Percentiles rank a stretch among this genome's conserved stretches.
Conservation (phyloP, 257 asterid species). For the Fraxinus quadrangulata region DNA sequence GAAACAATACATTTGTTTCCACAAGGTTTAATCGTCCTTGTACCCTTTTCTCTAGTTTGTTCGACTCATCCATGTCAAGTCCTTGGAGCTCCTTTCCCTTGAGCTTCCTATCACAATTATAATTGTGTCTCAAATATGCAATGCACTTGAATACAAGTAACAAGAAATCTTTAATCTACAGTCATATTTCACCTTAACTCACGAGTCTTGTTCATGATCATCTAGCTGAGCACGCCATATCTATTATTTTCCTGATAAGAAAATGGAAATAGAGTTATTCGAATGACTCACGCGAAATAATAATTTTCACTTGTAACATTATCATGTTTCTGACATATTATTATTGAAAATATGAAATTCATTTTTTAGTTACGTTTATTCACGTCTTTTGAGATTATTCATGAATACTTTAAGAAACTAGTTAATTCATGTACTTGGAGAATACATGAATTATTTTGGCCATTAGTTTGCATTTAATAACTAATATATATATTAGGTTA, state of each 20-base stretch:
- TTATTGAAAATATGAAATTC: too few species aligned
- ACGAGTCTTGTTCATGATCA: conserved; percentile 38
- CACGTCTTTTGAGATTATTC: too few species aligned
- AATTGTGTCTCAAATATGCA: background rate
- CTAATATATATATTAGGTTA: too few species aligned
- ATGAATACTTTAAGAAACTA: too few species aligned
- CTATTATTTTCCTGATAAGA: conserved; percentile 33
- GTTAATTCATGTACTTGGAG: too few species aligned
- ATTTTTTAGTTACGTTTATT: too few species aligned
- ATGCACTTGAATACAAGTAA: background rate
- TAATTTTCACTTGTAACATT: too few species aligned
- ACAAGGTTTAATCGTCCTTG: conserved; percentile 56
- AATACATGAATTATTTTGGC: too few species aligned
- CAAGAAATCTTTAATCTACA: background rate
- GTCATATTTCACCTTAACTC: conserved; percentile 57
- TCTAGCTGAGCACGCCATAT: conserved; percentile 44
- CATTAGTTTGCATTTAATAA: too few species aligned
- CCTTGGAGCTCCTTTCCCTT: conserved; percentile 75
- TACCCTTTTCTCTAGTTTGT: conserved; percentile 61
- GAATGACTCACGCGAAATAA: background rate
- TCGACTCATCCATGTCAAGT: conserved; percentile 61
- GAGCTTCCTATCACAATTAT: conserved; percentile 45
- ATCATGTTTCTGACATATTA: too few species aligned
- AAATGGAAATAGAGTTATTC: background rate
- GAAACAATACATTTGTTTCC: conserved; percentile 44